phyloP scores from a whole-genome alignment of 2,329 filamentous ascomycete species.

The Septoria linicola region DNA sequence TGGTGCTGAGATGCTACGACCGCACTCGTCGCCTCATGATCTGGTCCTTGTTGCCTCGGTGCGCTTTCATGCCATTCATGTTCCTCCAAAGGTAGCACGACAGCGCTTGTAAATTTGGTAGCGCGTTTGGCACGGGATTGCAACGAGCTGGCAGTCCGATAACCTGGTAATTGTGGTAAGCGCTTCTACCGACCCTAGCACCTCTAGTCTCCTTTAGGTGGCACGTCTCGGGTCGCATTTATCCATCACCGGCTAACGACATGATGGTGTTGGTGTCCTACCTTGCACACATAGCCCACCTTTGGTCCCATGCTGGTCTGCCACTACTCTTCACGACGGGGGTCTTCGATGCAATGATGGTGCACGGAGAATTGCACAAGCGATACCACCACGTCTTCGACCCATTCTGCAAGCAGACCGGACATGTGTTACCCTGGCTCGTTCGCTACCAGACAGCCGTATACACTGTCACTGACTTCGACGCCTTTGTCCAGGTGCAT shows the following conservation, averaged over 20 bases:
- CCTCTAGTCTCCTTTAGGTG: slow-evolving; percentile 16
- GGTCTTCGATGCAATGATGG: slow-evolving; percentile 12
- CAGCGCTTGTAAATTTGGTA: slow-evolving; percentile 23
- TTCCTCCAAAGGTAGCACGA: slow-evolving; percentile 17
- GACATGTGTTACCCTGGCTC: slow-evolving; percentile 21
- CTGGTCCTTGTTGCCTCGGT: slow-evolving; percentile 13
- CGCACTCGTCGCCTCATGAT: slow-evolving; percentile 10
- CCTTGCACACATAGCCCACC: slow-evolving; percentile 21
- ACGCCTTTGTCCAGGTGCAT: slow-evolving; percentile 29
- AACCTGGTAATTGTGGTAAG: slow-evolving; percentile 28
- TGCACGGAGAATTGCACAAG: slow-evolving; percentile 21
- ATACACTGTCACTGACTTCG: slow-evolving; percentile 18
- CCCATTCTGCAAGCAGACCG: slow-evolving; percentile 17
- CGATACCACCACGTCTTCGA: slow-evolving; percentile 16
- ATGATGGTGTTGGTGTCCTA: slow-evolving; percentile 20
- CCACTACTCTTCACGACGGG: slow-evolving; percentile 12
- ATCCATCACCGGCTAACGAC: slow-evolving; percentile 17
- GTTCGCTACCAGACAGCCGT: slow-evolving; percentile 28
- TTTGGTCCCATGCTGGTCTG: slow-evolving; percentile 12
- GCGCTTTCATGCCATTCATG: slow-evolving; percentile 20
- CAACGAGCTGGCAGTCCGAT: slow-evolving; percentile 23
- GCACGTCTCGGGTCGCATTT: slow-evolving; percentile 17
- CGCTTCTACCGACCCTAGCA: slow-evolving; percentile 17
- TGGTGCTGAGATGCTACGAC: neutral
- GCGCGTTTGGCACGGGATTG: slow-evolving; percentile 18